Base-by-base conservation (phyloP, 345 rosid species). In the Xanthoceras sorbifolium region DNA sequence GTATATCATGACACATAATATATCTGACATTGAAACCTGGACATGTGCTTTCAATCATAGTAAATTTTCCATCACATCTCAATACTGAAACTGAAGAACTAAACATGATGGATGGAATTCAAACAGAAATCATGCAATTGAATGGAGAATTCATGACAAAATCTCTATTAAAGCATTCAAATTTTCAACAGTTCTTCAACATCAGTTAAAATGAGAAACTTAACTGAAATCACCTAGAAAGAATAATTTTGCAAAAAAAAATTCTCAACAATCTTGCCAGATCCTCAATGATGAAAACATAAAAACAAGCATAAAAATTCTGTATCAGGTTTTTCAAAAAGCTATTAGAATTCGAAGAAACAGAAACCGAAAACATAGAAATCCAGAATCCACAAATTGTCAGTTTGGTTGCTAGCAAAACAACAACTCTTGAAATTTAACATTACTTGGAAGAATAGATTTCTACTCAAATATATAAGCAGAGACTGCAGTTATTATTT, bases 61-160 rank as follows among this genome's bases (percentile, higher is more conserved):
- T 31, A 71, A n/a, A 36, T 14, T 36, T 57, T 57, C 17, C 31
- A 15, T 36, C 26, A 59, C 8, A 57, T 4, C 3, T n/a, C 50
- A 71, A 11, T 54, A 7, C 7, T 20, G 62, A 70, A 70, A 20
- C 42, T 36, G 63, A 15, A 57, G 48, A 71, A 4, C n/a, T 38
- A 38, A 1, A 25, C n/a, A 22, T 57, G 36, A 25, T 6, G 66
- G 8, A 12, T 5, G 62, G 76, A 72, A 42, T 18, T 40, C 65
- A 60, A 72, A 28, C 42, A 63, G 69, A 73, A 42, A 73, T 23
- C 10, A 71, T 36, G 54, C 55, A 60, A 73, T 3, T 36, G 23
- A 38, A 9, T 25, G 2, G 15, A 61, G 26, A 62, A 73, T 31
- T 42, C 52, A 38, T 25, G 31, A 9, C 42, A 42, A 61, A 73